Percentiles rank a stretch among this genome's conserved stretches.
Conservation (phyloP, 1,284 basidiomycete genomes). For the Cryptococcus sp. region DNA sequence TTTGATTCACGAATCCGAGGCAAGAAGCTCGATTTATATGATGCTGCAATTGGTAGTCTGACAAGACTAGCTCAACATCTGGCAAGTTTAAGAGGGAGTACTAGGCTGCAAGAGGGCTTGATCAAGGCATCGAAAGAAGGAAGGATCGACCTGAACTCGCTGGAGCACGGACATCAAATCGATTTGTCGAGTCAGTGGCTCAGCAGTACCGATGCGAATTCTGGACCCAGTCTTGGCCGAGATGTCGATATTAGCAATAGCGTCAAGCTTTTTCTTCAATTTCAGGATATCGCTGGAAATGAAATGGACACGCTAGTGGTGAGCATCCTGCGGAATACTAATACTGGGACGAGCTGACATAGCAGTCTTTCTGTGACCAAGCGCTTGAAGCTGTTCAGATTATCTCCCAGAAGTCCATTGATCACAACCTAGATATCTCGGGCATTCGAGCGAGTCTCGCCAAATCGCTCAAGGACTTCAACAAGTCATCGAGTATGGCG, state of each 20-base stretch:
- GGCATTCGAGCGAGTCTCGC: constrained; percentile 64
- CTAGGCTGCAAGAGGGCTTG: constrained; percentile 73
- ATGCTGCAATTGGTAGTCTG: constrained; percentile 75
- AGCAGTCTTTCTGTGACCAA: constrained; percentile 21
- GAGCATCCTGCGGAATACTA: constrained; percentile 28
- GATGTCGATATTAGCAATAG: constrained; percentile 60
- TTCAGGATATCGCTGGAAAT: constrained; percentile 76
- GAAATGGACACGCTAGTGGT: constrained; percentile 73
- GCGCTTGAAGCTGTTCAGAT: constrained; percentile 40
- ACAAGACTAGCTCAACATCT: constrained; percentile 86
- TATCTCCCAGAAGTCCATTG: constrained; percentile 9
- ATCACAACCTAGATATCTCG: constrained; percentile 52
- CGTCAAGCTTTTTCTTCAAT: constrained; percentile 70
- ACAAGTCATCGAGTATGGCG: constrained; percentile 64
- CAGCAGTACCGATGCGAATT: constrained; percentile 51
- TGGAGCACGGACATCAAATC: not conserved
- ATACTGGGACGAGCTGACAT: not conserved
- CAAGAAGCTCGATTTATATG: constrained; percentile 60
- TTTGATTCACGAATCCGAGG: constrained; percentile 50
- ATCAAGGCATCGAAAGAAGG: constrained; percentile 61
- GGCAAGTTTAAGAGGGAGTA: constrained; percentile 76
- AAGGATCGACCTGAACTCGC: constrained; percentile 48
- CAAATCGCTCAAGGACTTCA: constrained; percentile 63
- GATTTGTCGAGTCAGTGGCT: constrained; percentile 14
- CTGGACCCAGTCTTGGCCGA: constrained; percentile 11